phyloP scores from a whole-genome alignment of 1,284 basidiomycete species.

The Ustilago loliicola region DNA sequence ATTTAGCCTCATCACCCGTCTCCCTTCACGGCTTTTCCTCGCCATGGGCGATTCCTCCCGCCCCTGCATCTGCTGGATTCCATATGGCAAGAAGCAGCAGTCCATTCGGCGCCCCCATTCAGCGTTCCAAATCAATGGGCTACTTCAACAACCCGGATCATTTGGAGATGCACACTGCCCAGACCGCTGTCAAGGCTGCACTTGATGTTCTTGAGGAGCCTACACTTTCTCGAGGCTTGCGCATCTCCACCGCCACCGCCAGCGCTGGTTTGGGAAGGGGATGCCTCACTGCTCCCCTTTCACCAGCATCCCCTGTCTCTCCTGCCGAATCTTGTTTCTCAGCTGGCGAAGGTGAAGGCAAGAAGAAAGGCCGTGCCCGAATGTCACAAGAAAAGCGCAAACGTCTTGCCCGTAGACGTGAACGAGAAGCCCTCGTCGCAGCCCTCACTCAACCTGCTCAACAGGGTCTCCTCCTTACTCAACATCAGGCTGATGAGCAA shows the following conservation, averaged over 20 bases:
- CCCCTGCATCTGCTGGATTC: slow-evolving; percentile 1
- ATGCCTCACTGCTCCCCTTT: slow-evolving; percentile 26
- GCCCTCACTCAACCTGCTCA: slow-evolving; percentile 1
- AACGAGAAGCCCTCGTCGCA: slow-evolving; percentile 52
- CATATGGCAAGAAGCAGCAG: not conserved
- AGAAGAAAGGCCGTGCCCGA: slow-evolving; percentile 55
- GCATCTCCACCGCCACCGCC: slow-evolving; percentile 18
- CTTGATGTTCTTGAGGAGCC: slow-evolving; percentile 42
- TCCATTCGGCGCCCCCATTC: not conserved
- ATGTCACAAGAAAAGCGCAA: slow-evolving; percentile 64
- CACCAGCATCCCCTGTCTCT: slow-evolving; percentile 27
- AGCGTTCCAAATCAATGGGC: slow-evolving; percentile 23
- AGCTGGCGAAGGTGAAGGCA: slow-evolving; percentile 21
- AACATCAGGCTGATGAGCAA: slow-evolving; percentile 7
- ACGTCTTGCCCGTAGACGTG: slow-evolving; percentile 50
- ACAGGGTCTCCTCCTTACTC: not conserved
- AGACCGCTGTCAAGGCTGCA: slow-evolving; percentile 47
- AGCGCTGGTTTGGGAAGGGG: slow-evolving; percentile 3
- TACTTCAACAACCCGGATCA: slow-evolving; percentile 7
- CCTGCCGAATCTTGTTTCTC: slow-evolving; percentile 41
- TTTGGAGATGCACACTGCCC: slow-evolving; percentile 48
- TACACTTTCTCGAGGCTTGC: slow-evolving; percentile 6
- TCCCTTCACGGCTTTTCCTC: slow-evolving; percentile 12
- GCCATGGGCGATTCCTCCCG: slow-evolving; percentile 7
- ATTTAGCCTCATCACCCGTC: slow-evolving; percentile 7